Evolutionary conservation across 257 asterid genomes (phyloP), one percentile per base, ranked within the genome.

Genomic region (Solanum sejunctum): DNA sequence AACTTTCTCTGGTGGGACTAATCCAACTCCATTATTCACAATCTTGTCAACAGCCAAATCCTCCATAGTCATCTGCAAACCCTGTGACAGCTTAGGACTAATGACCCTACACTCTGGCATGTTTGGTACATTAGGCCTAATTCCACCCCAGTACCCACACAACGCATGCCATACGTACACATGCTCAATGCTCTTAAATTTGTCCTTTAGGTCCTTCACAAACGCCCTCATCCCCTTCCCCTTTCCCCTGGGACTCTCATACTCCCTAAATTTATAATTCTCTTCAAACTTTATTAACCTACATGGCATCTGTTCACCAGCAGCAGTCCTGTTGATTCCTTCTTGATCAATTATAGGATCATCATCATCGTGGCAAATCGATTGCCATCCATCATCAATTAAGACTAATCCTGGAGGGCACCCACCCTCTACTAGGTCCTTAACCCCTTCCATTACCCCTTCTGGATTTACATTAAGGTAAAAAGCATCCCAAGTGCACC

Each of bases 341-440:
- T 93, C 86, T 80, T 95, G 94, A 83, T 88, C 91, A 26, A 86
- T 77, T 2, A 83, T n/a, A 2, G 95, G 91, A 81, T 93, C 89
- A 36, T 93, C 94, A 2, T 28, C 86, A 0, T 39, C 78, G 5
- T 85, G 80, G 52, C 80, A 71, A 71, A 93, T 90, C 10, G 91
- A 92, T 86, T 94, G 98, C 98, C 98, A 94, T 47, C 97, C 98
- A 52, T 94, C 97, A 63, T 94, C 98, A 80, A 94, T 91, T 86
- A 94, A 89, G 80, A 94, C 77, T 87, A 91, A 92, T 81, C 91
- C 93, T 0, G 96, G 94, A 18, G 96, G 85, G 8, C 61, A 60
- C 3, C 21, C 23, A 52, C 85, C 56, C 2, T 51, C 39, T 26
- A 51, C 39, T 32, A 82, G 85, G 75, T 92, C 89, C 83, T 91